Evolutionary conservation across 2,329 filamentous ascomycete species (phyloP), one percentile per base, ranked within the genome.

Genomic region (Macroventuria anomochaeta): DNA sequence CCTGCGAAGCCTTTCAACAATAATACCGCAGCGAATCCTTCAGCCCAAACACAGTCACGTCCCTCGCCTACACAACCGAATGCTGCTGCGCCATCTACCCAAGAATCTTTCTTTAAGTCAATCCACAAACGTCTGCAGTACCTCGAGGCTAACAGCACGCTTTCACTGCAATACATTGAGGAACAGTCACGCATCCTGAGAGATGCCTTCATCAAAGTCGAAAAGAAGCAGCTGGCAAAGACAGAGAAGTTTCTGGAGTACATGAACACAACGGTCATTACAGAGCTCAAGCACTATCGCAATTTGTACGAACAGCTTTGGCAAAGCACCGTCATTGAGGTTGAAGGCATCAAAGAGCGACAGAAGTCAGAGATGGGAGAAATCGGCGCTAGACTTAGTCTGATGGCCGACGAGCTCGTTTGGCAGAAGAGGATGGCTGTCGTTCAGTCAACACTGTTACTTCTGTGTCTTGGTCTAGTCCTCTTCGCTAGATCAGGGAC

Each of bases 61-160:
- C 54, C 57, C 21, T 63, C 79, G 7, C 68, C 80, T 34, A 76
- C 78, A 21, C 76, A 83, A 62, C 77, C 81, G 1, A 69, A 65
- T 23, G 75, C 82, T 1, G 76, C 88, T 1, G 84, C 86, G 0
- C 93, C 93, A 2, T 92, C 93, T 0, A 95, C 96, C 1, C 95
- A 99, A 74, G 95, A 99, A 72, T 95, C 90, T 1, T 97, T 99
- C 76, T 99, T 97, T 83, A 97, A 97, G 73, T 91, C 92, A 3
- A 88, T 97, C 7, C 91, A 93, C 59, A 97, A 97, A 75, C 90
- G 95, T 1, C 82, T 99, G 4, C 90, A 93, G 61, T 87, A 93
- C 64, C 86, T 97, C 7, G 95, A 99, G 74, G 85, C 90, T 13
- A 99, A 97, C 72, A 91, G 93, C 10, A 96, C 93, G 0, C 81